phyloP scores from a whole-genome alignment of 2,329 filamentous ascomycete species.

The Hypoxylon sp. region DNA sequence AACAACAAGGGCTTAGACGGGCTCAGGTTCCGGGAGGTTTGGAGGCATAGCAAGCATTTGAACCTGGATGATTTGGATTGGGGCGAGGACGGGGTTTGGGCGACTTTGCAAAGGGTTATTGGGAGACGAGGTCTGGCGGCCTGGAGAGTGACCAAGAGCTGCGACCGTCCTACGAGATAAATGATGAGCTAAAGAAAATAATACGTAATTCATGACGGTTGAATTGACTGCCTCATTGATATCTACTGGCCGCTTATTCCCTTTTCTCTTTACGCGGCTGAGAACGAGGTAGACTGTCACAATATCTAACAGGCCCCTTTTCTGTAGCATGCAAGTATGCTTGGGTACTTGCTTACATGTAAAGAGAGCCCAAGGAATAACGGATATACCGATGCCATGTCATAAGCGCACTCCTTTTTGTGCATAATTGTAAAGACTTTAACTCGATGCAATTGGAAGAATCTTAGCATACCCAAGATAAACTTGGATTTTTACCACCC shows the following conservation, averaged over 20 bases:
- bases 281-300: too few relatives aligned
- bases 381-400: conserved; percentile 16
- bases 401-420: neutral
- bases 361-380: conserved; percentile 10
- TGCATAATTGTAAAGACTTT: neutral
- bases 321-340: too few relatives aligned
- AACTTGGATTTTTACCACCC: neutral
- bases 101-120: conserved; percentile 72
- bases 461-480: neutral
- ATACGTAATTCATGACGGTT: neutral
- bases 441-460: conserved; percentile 14
- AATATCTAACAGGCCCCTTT: too few relatives aligned
- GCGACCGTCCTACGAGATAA: conserved; percentile 41
- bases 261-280: too few relatives aligned
- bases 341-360: too few relatives aligned
- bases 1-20: conserved; percentile 66
- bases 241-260: too few relatives aligned
- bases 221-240: too few relatives aligned
- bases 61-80: conserved; percentile 85
- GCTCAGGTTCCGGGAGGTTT: conserved; percentile 72
- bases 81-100: conserved; percentile 77
- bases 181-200: conserved; percentile 19
- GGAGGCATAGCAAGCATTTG: conserved; percentile 72
- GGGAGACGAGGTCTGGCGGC: conserved; percentile 67
- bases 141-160: conserved; percentile 72